Conservation (phyloP, 179 eudicot species). For the Carnegiea gigantea region DNA sequence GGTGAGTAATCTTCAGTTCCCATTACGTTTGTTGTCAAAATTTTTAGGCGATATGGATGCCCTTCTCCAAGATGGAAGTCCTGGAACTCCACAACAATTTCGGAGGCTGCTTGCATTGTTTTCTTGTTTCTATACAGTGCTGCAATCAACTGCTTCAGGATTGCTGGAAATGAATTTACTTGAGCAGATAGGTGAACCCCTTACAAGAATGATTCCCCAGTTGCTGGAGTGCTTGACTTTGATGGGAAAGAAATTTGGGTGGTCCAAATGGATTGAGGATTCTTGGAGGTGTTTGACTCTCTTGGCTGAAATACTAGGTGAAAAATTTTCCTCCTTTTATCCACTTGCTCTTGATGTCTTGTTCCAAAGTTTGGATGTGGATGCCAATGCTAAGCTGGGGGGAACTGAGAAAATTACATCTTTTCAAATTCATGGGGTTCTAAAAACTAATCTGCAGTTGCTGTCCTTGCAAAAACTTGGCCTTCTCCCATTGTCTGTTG, state of each 20-base stretch:
- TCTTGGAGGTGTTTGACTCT: conserved; percentile 97
- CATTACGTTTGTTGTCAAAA: conserved; percentile 76
- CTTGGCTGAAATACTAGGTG: conserved; percentile 90
- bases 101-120: conserved; percentile 76
- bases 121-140: conserved; percentile 83
- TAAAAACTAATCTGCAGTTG: conserved; percentile 91
- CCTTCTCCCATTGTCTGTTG: conserved; percentile 72
- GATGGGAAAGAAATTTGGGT: conserved; percentile 86
- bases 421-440: conserved; percentile 90
- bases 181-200: conserved; percentile 79
- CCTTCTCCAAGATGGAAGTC: conserved; percentile 82
- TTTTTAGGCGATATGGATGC: conserved; percentile 97
- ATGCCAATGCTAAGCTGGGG: conserved; percentile 24
- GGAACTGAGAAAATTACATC: conserved; percentile 52
- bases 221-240: conserved; percentile 69
- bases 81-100: conserved; percentile 82
- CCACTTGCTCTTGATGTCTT: conserved; percentile 70
- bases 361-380: conserved; percentile 67
- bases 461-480: conserved; percentile 89
- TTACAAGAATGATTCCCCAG: conserved; percentile 71
- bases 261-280: conserved; percentile 91
- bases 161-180: conserved; percentile 80
- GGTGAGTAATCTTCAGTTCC: conserved; percentile 84
- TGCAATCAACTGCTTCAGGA: conserved; percentile 94
- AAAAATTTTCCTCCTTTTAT: conserved; percentile 68